Percentiles rank a stretch among this genome's conserved stretches.
Evolutionary conservation across 805 yeast genomes (phyloP).

Genomic region (Saccharomycopsis babjevae): DNA sequence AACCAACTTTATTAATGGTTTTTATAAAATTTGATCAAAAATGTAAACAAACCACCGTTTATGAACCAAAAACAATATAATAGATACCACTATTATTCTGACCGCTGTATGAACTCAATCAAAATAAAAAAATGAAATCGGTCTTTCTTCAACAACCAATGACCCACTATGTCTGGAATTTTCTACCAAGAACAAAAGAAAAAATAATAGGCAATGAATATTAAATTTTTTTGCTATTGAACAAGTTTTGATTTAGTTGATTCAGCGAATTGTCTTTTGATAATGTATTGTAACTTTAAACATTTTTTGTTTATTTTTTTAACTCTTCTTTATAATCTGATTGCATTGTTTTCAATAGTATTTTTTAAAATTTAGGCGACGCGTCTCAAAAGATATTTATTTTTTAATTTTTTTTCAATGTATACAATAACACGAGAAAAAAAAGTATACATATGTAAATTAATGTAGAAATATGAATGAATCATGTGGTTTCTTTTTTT

Average conservation of each 20-base stretch:
- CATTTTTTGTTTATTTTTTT: background rate
- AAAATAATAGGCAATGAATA: background rate
- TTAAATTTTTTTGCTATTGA: background rate
- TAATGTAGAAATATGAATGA: background rate
- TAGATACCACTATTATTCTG: no score
- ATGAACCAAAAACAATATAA: no score
- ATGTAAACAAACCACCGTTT: no score
- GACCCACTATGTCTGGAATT: no score
- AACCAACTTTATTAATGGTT: no score
- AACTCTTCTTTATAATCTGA: no score
- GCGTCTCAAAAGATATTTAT: background rate
- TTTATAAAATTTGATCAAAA: no score
- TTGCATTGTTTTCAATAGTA: background rate
- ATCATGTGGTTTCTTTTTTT: background rate
- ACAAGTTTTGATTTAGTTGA: background rate
- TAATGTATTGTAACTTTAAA: background rate
- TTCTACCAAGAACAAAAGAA: background rate
- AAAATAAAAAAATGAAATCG: no score
- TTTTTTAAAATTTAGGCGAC: background rate
- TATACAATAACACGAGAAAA: background rate
- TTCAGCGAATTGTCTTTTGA: background rate
- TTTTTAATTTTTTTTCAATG: no score
- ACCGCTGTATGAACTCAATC: no score
- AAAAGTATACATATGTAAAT: background rate
- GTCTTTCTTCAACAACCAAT: no score